phyloP scores from a whole-genome alignment of 768 basidiomycete genomes.

The Pleurotus tuoliensis region DNA sequence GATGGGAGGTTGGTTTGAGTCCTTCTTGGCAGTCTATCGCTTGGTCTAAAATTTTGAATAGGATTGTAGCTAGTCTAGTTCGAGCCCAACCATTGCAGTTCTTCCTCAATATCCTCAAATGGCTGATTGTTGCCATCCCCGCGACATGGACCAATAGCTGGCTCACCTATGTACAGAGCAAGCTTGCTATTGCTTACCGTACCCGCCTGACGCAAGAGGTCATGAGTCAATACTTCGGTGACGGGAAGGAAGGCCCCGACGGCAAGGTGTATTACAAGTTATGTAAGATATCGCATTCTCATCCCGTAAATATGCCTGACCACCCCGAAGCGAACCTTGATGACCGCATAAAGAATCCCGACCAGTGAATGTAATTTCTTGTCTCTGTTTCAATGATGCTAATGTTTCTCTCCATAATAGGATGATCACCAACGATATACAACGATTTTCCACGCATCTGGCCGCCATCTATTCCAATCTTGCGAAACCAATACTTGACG shows the following conservation, averaged over 20 bases:
- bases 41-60: slow-evolving; percentile 23
- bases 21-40: background rate
- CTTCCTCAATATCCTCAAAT: slow-evolving; percentile 79
- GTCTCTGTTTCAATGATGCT: background rate
- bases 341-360: slow-evolving; percentile 93
- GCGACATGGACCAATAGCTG: slow-evolving; percentile 93
- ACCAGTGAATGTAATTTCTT: slow-evolving; percentile 57
- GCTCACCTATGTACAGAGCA: slow-evolving; percentile 91
- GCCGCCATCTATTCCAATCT: slow-evolving; percentile 94
- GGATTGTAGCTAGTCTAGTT: slow-evolving; percentile 94
- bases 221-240: slow-evolving; percentile 79
- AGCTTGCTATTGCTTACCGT: slow-evolving; percentile 84
- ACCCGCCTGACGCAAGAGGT: slow-evolving; percentile 83
- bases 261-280: slow-evolving; percentile 94
- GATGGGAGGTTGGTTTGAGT: slow-evolving; percentile 73
- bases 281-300: slow-evolving; percentile 37
- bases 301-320: background rate
- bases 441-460: slow-evolving; percentile 84
- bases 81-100: slow-evolving; percentile 78
- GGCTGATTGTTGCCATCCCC: slow-evolving; percentile 89
- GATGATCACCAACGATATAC: slow-evolving; percentile 95
- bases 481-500: slow-evolving; percentile 90
- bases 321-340: slow-evolving; percentile 77
- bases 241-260: slow-evolving; percentile 56
- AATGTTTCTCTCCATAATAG: slow-evolving; percentile 31